Conservation (phyloP, 768 basidiomycete genomes). For the Macrolepiota dolichaula region DNA sequence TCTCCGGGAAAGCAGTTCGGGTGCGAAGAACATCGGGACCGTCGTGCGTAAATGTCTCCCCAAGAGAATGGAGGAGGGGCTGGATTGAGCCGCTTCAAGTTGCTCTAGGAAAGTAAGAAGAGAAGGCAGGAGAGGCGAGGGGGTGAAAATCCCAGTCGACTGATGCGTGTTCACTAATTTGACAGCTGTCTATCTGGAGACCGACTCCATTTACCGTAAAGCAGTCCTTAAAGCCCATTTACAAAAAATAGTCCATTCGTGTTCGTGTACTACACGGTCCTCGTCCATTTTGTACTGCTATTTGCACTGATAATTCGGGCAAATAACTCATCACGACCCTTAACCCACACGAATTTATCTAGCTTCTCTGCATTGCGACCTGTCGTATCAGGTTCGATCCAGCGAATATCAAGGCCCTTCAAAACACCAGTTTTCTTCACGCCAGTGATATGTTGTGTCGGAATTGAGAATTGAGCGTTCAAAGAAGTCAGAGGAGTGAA, state of each 20-base stretch:
- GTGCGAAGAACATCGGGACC: conserved; percentile 78
- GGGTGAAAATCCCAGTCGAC: background rate
- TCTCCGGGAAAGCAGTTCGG: conserved; percentile 74
- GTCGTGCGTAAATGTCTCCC: background rate
- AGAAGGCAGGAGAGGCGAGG: background rate
- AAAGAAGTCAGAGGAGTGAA: conserved; percentile 54
- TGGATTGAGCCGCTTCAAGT: background rate
- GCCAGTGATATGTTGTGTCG: conserved; percentile 42
- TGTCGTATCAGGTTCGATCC: conserved; percentile 26
- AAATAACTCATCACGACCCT: conserved; percentile 63
- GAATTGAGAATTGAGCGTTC: conserved; percentile 42
- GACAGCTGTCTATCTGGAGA: conserved; percentile 1
- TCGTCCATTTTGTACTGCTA: background rate
- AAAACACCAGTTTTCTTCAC: conserved; percentile 56
- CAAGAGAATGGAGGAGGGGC: background rate
- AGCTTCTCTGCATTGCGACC: conserved; percentile 35
- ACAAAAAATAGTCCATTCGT: background rate
- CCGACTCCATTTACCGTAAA: background rate
- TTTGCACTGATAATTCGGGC: conserved; percentile 49
- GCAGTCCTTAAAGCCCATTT: background rate
- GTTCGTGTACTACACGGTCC: background rate
- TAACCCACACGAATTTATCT: conserved; percentile 59
- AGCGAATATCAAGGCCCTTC: conserved; percentile 49
- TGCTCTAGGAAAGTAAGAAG: background rate
- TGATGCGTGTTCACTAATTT: background rate